A percentile compares a stretch with the other conserved stretches of the same genome.
These are phyloP conservation scores for Annulohypoxylon truncatum DNA, from an alignment of 2,329 filamentous ascomycete genomes.

Conservation along the genomic window DNA sequence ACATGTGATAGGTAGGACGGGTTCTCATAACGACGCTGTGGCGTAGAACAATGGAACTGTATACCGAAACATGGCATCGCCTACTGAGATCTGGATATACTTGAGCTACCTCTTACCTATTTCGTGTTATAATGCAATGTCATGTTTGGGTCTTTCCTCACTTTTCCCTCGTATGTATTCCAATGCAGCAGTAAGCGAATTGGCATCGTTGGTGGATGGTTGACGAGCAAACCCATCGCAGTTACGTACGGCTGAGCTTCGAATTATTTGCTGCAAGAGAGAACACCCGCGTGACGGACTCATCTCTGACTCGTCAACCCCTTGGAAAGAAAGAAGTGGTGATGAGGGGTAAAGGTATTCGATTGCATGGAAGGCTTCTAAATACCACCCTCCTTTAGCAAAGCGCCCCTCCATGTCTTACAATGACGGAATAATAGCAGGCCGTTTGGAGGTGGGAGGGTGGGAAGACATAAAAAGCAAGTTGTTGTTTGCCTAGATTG, in stretches of 20 bases:
- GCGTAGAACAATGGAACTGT: conserved; percentile 5
- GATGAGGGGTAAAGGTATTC: conserved; percentile 13
- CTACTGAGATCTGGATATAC: not conserved
- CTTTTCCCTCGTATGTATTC: conserved; percentile 1
- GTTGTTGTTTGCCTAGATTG: not conserved
- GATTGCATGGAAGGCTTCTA: conserved; percentile 26
- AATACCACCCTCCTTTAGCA: conserved; percentile 25
- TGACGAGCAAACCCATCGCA: conserved; percentile 8
- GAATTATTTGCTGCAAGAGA: not conserved
- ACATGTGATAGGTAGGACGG: not conserved
- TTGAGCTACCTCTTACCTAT: conserved; percentile 2
- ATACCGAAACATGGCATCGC: not conserved
- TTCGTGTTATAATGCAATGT: not conserved
- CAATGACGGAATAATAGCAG: conserved; percentile 10
- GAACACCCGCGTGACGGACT: not conserved
- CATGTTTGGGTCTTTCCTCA: conserved; percentile 16
- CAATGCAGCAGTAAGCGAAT: conserved; percentile 18
- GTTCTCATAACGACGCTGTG: conserved; percentile 1
- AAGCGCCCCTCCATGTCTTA: conserved; percentile 4
- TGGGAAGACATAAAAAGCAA: not conserved
- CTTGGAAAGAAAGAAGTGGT: not conserved
- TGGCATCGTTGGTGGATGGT: not conserved
- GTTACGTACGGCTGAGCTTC: not conserved
- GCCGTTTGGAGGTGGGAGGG: not conserved
- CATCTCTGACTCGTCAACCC: conserved; percentile 5